Conservation (phyloP, 257 asterid genomes). For the Jacaranda mimosifolia region DNA sequence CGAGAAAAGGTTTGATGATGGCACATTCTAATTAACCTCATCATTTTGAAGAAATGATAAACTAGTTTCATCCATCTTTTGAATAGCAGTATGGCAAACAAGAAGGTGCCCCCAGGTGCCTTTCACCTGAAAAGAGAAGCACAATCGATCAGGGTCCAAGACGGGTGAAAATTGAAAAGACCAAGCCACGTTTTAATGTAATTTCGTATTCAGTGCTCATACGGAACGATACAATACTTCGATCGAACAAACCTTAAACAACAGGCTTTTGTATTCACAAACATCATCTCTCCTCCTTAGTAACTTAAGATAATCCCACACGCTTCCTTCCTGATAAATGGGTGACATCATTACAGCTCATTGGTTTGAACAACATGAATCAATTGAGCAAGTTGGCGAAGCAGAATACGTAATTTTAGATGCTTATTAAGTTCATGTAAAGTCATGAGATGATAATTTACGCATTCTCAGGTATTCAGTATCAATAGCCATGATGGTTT, state of each 20-base stretch:
- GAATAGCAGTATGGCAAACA: too few relatives aligned
- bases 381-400: neutral
- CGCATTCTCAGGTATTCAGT: neutral
- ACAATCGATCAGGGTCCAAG: too few relatives aligned
- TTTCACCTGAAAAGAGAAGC: too few relatives aligned
- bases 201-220: too few relatives aligned
- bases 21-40: too few relatives aligned
- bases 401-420: neutral
- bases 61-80: too few relatives aligned
- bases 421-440: neutral
- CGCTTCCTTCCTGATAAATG: neutral
- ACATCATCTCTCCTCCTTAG: neutral
- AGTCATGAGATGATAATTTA: neutral
- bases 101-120: too few relatives aligned
- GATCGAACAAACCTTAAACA: too few relatives aligned
- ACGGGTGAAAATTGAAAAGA: too few relatives aligned
- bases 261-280: neutral
- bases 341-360: neutral
- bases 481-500: neutral
- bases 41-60: too few relatives aligned
- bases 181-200: too few relatives aligned
- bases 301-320: neutral
- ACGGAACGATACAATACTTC: neutral
- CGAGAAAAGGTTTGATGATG: too few relatives aligned
- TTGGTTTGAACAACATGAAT: neutral